phyloP scores from a whole-genome alignment of 1,284 basidiomycete genomes.

The Fomitopsis palustris region DNA sequence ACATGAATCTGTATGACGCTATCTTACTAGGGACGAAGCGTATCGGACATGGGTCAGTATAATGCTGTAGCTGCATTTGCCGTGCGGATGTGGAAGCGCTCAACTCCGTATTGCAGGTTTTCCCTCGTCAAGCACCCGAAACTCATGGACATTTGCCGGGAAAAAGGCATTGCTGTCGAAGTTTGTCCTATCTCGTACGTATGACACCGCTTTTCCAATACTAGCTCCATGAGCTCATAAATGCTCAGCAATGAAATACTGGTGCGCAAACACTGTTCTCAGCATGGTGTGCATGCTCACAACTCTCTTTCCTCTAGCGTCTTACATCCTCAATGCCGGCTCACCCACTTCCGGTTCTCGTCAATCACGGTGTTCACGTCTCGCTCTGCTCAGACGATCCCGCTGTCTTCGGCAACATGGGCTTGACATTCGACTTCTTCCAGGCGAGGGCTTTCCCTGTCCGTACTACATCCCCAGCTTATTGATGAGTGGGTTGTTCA shows the following conservation, averaged over 20 bases:
- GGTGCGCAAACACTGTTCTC: constrained; percentile 33
- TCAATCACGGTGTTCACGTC: constrained; percentile 70
- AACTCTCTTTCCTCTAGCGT: constrained; percentile 36
- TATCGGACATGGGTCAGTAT: constrained; percentile 70
- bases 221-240: constrained; percentile 8
- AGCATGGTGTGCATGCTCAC: neutral
- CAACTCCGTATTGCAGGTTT: constrained; percentile 39
- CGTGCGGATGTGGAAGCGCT: neutral
- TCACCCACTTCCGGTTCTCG: constrained; percentile 63
- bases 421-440: constrained; percentile 69
- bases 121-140: constrained; percentile 72
- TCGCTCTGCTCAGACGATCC: constrained; percentile 74
- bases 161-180: constrained; percentile 64
- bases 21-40: constrained; percentile 73
- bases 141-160: constrained; percentile 62
- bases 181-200: constrained; percentile 70
- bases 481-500: neutral
- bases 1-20: constrained; percentile 77
- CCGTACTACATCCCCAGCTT: neutral
- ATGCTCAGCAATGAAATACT: constrained; percentile 59
- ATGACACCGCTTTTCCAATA: neutral
- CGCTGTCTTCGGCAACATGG: constrained; percentile 73
- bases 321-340: constrained; percentile 72
- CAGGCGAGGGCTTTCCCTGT: constrained; percentile 38
- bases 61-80: no score